These are phyloP conservation scores for Fraxinus dipetala DNA, from an alignment of 305 asterid genomes.

Conservation along the genomic window DNA sequence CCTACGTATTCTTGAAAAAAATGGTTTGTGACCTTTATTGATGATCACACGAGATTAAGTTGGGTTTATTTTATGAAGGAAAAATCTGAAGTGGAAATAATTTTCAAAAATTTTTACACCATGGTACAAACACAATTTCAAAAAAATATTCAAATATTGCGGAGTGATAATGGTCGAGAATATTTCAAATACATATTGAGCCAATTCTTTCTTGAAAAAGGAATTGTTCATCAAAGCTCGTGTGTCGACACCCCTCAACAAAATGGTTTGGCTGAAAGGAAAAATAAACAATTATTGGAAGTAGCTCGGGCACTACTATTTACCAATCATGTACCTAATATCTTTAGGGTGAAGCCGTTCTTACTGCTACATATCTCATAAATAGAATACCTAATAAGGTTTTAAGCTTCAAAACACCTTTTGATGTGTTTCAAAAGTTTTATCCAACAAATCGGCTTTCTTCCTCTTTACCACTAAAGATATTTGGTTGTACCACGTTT, in stretches of 20 bases:
- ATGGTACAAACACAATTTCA: not conserved
- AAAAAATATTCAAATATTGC: not conserved
- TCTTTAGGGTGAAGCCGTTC: not conserved
- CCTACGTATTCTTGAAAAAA: not conserved
- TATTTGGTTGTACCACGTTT: not conserved
- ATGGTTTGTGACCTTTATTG: not conserved
- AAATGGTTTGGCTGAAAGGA: not conserved
- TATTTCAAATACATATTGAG: not conserved
- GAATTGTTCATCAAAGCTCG: not conserved
- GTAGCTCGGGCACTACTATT: not conserved
- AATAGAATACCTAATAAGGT: not conserved
- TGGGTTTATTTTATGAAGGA: not conserved
- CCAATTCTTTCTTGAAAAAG: not conserved
- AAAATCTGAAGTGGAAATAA: not conserved
- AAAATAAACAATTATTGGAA: not conserved
- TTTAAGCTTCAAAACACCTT: not conserved
- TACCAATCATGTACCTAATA: not conserved
- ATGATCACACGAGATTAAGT: not conserved
- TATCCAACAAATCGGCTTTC: not conserved
- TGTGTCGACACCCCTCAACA: not conserved
- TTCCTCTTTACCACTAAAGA: not conserved
- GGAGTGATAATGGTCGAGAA: not conserved
- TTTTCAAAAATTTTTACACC: not conserved
- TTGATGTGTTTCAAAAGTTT: not conserved
- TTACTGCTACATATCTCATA: not conserved